Evolutionary conservation across 805 yeast genomes (phyloP).

Genomic region (Schwanniomyces pseudopolymorphus): DNA sequence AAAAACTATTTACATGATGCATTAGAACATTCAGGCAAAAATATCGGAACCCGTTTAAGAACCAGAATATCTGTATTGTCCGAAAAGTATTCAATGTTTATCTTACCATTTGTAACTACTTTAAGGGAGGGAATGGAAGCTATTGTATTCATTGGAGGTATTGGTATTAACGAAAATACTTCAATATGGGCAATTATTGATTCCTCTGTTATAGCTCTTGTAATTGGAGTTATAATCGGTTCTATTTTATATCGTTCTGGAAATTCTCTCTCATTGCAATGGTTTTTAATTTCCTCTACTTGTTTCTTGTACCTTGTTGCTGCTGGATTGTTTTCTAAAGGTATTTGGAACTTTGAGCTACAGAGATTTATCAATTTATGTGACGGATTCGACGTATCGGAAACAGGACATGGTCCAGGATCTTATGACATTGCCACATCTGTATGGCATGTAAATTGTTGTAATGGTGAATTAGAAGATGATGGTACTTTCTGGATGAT

Average conservation of each 20-base stretch:
- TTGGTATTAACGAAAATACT: slow-evolving; percentile 37
- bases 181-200: slow-evolving; percentile 30
- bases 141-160: slow-evolving; percentile 43
- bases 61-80: slow-evolving; percentile 15
- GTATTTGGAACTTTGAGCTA: slow-evolving; percentile 45
- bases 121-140: slow-evolving; percentile 46
- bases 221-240: slow-evolving; percentile 35
- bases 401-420: slow-evolving; percentile 48
- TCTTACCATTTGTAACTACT: slow-evolving; percentile 41
- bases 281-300: slow-evolving; percentile 38
- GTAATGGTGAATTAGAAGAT: slow-evolving; percentile 41
- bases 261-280: slow-evolving; percentile 41
- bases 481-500: slow-evolving; percentile 48
- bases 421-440: slow-evolving; percentile 40
- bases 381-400: slow-evolving; percentile 42
- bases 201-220: slow-evolving; percentile 26
- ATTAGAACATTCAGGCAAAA: not conserved
- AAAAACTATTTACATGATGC: slow-evolving; percentile 18
- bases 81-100: slow-evolving; percentile 35
- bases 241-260: slow-evolving; percentile 38
- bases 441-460: slow-evolving; percentile 49
- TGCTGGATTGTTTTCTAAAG: slow-evolving; percentile 45
- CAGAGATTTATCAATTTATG: slow-evolving; percentile 37
- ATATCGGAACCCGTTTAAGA: slow-evolving; percentile 1
- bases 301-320: slow-evolving; percentile 44